These are phyloP conservation scores for Heterobasidion parviporum DNA, from an alignment of 1,284 basidiomycete genomes.

Conservation along the genomic window DNA sequence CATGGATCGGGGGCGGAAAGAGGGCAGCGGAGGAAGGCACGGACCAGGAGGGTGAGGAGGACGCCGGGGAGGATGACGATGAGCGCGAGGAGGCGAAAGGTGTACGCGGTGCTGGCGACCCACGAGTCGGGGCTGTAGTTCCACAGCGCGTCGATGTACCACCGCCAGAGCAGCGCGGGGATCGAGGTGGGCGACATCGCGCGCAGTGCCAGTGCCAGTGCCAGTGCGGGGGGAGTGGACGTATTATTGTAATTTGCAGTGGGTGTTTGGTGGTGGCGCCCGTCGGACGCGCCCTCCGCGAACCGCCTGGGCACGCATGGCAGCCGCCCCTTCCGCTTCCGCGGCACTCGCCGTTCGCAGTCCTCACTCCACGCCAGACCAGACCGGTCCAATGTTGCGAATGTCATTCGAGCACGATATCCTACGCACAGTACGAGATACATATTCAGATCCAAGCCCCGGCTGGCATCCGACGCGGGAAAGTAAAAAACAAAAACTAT, in stretches of 20 bases:
- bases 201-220: too few relatives aligned
- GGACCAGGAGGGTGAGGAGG: constrained; percentile 57
- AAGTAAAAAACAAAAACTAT: too few relatives aligned
- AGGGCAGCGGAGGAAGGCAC: constrained; percentile 14
- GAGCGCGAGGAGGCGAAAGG: constrained; percentile 57
- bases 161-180: constrained; percentile 40
- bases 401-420: neutral
- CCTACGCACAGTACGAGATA: neutral
- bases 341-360: neutral
- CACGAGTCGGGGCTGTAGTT: constrained; percentile 52
- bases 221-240: too few relatives aligned
- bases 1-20: neutral
- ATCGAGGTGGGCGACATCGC: constrained; percentile 1
- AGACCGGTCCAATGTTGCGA: neutral
- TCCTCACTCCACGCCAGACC: neutral
- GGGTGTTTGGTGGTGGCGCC: neutral
- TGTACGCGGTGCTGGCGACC: constrained; percentile 59
- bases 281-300: neutral
- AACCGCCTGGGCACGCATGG: neutral
- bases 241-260: too few relatives aligned
- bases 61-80: constrained; percentile 55
- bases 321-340: neutral
- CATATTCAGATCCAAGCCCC: too few relatives aligned
- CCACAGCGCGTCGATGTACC: constrained; percentile 56
- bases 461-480: too few relatives aligned